Base-by-base conservation (phyloP, 176 grass and related monocot genomes). In the Musa schizocarpa region DNA sequence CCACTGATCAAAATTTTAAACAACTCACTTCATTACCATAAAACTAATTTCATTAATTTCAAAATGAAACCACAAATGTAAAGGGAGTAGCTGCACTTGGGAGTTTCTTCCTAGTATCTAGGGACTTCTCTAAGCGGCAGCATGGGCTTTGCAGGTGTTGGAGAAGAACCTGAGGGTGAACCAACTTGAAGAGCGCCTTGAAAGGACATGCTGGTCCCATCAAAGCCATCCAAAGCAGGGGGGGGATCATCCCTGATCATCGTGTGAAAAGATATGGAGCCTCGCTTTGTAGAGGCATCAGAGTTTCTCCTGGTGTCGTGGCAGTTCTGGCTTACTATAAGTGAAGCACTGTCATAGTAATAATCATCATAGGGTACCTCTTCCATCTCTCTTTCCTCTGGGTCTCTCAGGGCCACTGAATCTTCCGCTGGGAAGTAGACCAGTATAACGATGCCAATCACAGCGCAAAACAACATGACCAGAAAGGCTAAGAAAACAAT, bases 241-340 rank as follows among this genome's bases (percentile, higher is more conserved):
- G 87, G 73, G 16, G 87, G 73, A 62, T 98, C 94, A 56, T 90
- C 88, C 67, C 90, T 90, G 68, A 97, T 86, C 94, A 98, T 89
- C 25, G 94, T 91, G 58, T 88, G 94, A 83, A 98, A 98, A 10
- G 94, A 98, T 87, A 98, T 89, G 59, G 94, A 98, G 51, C 90
- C 90, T 51, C 80, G 79, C 84, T 98, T 98, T 51, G 90, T 91
- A 69, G 90, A 90, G 24, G 94, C 88, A 71, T 98, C 94, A 29
- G 90, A 92, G 74, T 88, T 97, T 50, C 90, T 85, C 69, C 90
- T 84, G 20, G 87, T 74, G 76, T 91, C 94, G 50, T 69, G 82
- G 54, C 81, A 81, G 71, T 86, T 88, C 74, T 90, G 90, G 76
- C 93, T 93, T 51, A 79, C 76, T 72, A 91, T 58, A 20, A 93